A percentile compares a stretch with the other conserved stretches of the same genome.
Evolutionary conservation across 2,329 filamentous ascomycete species (phyloP).

Genomic region (Zopfia rhizophila): DNA sequence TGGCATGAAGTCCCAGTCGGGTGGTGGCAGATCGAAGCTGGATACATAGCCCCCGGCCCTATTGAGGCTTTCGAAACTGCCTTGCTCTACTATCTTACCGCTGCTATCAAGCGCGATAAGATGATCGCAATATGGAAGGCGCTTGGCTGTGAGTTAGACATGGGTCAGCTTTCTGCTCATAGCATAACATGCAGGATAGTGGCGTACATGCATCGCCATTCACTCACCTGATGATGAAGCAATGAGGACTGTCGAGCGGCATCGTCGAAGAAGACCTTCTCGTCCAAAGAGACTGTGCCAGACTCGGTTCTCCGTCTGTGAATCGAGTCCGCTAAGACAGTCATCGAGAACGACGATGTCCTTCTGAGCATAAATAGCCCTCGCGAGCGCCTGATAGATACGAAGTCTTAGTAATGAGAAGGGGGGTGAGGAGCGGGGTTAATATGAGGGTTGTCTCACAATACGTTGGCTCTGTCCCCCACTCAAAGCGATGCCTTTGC

Average conservation of each 20-base stretch:
- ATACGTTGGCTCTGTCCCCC: slow-evolving; percentile 65
- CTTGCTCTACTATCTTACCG: slow-evolving; percentile 52
- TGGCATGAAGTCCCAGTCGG: slow-evolving; percentile 44
- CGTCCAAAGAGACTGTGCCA: slow-evolving; percentile 59
- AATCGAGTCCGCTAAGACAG: slow-evolving; percentile 63
- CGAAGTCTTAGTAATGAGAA: slow-evolving; percentile 19
- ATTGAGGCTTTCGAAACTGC: slow-evolving; percentile 52
- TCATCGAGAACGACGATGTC: slow-evolving; percentile 63
- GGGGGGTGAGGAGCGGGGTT: slow-evolving; percentile 22
- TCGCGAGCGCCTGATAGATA: slow-evolving; percentile 56
- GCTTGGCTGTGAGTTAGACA: slow-evolving; percentile 34
- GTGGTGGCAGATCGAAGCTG: slow-evolving; percentile 44
- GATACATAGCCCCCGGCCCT: slow-evolving; percentile 43
- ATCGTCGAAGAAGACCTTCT: slow-evolving; percentile 57
- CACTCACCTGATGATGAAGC: slow-evolving; percentile 44
- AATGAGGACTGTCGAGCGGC: slow-evolving; percentile 46
- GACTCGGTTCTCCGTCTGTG: slow-evolving; percentile 60
- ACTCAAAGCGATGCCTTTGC: slow-evolving; percentile 62
- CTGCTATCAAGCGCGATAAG: slow-evolving; percentile 53
- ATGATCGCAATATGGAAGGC: slow-evolving; percentile 54
- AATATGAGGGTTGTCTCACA: slow-evolving; percentile 38
- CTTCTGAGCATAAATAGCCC: slow-evolving; percentile 62
- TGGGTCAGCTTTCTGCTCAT: neutral
- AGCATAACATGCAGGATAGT: neutral
- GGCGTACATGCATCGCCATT: too few relatives aligned